phyloP scores from a whole-genome alignment of 192 early-diverging fungal species.

The Chytriomyces hyalinus region DNA sequence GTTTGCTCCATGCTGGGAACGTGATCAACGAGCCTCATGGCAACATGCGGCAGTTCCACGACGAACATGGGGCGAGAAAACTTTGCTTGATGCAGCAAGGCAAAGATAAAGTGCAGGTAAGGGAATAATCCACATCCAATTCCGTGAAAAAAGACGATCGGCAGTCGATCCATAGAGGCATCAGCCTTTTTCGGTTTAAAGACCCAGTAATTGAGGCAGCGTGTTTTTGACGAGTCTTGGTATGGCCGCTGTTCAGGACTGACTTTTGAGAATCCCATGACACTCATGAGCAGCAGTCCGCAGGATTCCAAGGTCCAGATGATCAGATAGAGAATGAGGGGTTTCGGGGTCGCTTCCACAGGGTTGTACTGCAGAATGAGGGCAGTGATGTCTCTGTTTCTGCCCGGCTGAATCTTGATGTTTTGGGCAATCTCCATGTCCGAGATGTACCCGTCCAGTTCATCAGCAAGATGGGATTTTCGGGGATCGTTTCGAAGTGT shows the following conservation, averaged over 20 bases:
- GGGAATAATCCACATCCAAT: constrained; percentile 24
- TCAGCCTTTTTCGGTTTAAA: constrained; percentile 1
- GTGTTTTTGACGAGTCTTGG: constrained; percentile 3
- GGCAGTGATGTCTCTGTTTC: constrained; percentile 27
- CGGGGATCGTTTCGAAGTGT: constrained; percentile 5
- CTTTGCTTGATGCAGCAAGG: neutral
- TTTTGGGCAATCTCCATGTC: constrained; percentile 34
- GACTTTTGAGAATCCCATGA: constrained; percentile 33
- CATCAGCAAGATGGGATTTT: neutral
- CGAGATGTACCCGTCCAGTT: constrained; percentile 28
- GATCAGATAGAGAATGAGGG: constrained; percentile 27
- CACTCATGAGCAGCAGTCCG: constrained; percentile 1
- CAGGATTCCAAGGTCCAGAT: constrained; percentile 29
- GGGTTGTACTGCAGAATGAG: constrained; percentile 38
- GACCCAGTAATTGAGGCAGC: constrained; percentile 24
- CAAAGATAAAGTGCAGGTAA: constrained; percentile 31
- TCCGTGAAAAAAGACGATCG: constrained; percentile 39
- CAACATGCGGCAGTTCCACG: constrained; percentile 35
- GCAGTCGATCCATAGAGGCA: constrained; percentile 19
- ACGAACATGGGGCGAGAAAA: constrained; percentile 29
- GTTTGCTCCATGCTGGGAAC: constrained; percentile 62
- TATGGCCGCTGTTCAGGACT: constrained; percentile 21
- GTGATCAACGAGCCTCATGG: constrained; percentile 61
- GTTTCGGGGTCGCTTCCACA: constrained; percentile 31
- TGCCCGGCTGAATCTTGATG: constrained; percentile 29